Evolutionary conservation across 2,329 filamentous ascomycete species (phyloP).

Genomic region (Coniochaeta ligniaria): DNA sequence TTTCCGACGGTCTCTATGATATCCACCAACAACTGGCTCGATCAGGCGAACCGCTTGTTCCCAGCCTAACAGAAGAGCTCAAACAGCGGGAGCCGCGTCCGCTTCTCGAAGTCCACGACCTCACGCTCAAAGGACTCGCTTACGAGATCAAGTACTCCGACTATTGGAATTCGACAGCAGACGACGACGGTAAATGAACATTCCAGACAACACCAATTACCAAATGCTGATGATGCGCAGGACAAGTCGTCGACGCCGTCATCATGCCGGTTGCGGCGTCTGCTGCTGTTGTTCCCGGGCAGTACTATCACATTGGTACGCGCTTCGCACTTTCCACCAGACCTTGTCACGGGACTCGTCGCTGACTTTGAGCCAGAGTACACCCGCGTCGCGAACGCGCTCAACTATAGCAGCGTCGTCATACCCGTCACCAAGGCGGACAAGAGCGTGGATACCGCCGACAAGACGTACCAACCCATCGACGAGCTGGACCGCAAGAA

Average conservation of each 20-base stretch:
- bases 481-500: constrained; percentile 32
- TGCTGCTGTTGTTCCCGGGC: constrained; percentile 36
- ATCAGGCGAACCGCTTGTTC: constrained; percentile 45
- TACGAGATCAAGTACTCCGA: constrained; percentile 54
- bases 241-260: constrained; percentile 46
- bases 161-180: constrained; percentile 52
- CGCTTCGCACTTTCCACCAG: background rate
- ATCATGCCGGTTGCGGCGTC: constrained; percentile 43
- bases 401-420: constrained; percentile 48
- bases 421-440: constrained; percentile 50
- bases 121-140: constrained; percentile 46
- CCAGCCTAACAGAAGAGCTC: constrained; percentile 30
- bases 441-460: constrained; percentile 36
- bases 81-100: constrained; percentile 13
- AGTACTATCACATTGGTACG: constrained; percentile 29
- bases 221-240: constrained; percentile 17
- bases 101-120: constrained; percentile 26
- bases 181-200: constrained; percentile 35
- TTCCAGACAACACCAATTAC: constrained; percentile 6
- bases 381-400: constrained; percentile 34
- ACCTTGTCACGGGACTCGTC: too few relatives aligned
- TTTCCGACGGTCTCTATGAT: constrained; percentile 21
- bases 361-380: background rate
- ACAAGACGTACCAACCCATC: constrained; percentile 28
- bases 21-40: constrained; percentile 40